Evolutionary conservation across 805 yeast species (phyloP), one percentile per base, ranked within the genome.

Genomic region (Candida coquimbonensis): DNA sequence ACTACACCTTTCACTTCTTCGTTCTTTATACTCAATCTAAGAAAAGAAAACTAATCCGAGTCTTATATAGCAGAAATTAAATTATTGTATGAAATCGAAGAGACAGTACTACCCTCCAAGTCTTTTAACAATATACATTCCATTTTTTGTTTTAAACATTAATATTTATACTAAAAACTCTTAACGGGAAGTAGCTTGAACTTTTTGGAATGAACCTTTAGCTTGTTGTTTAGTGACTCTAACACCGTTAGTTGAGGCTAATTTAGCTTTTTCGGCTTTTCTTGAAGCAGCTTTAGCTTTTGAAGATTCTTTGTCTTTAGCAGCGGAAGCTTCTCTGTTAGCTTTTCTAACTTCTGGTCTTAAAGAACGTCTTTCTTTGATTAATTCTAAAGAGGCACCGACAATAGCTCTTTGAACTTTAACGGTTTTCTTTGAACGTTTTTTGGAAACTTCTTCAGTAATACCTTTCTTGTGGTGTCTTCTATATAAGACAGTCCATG

Each of bases 381-480:
- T 93, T 71, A 89, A 83, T 62, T 93, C 99, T 66, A 93, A 80
- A 67, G 99, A 87, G 71, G 98, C 99, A 83, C 99, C 99, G 62
- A 91, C 98, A 71, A 93, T 84, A 59, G 96, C 96, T 83, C 99
- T 93, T 80, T 90, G 97, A 75, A 86, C 81, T 86, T 93, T 93
- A 75, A 90, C 95, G 68, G 96, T 73, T 83, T 88, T 90, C 83
- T 96, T 91, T 64, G 93, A 61, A 78, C 96, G 87, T 85, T 87
- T 95, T 86, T 88, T 93, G 73, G 95, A 65, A 63, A 86, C 87
- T 80, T 93, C 99, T 82, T 93, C 99, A 68, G 96, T 83, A 72
- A 91, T 81, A 80, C 99, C 99, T 81, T 93, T 93, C 86, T 88
- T 89, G 95, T 93, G 98, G 80, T 91, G 96, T 79, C 96, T 87